Conservation (phyloP, 1,284 basidiomycete genomes). For the Papiliotrema laurentii region DNA sequence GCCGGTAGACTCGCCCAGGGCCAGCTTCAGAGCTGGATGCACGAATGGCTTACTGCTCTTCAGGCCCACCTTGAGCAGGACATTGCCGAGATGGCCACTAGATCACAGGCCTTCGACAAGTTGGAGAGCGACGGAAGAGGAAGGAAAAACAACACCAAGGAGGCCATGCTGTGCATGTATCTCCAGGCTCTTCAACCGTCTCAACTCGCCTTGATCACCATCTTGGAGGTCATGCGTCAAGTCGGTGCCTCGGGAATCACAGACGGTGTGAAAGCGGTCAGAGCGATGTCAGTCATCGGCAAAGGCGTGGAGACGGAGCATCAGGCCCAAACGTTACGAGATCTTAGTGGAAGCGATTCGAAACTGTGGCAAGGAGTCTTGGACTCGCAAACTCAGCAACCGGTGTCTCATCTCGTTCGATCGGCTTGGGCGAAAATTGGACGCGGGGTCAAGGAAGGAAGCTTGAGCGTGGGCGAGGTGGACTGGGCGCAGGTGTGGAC, state of each 20-base stretch:
- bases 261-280: conserved; percentile 86
- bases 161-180: conserved; percentile 52
- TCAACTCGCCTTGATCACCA: conserved; percentile 81
- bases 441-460: conserved; percentile 54
- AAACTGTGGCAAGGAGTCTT: conserved; percentile 30
- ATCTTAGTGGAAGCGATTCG: conserved; percentile 46
- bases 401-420: conserved; percentile 20
- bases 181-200: conserved; percentile 69
- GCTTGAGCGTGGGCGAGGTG: conserved; percentile 53
- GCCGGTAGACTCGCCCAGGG: conserved; percentile 23
- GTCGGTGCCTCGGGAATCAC: conserved; percentile 69
- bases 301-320: conserved; percentile 83
- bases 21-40: conserved; percentile 76
- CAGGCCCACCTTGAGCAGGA: conserved; percentile 56
- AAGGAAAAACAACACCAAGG: conserved; percentile 12
- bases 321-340: conserved; percentile 73
- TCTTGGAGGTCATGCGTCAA: conserved; percentile 84
- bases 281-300: conserved; percentile 77
- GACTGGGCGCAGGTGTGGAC: conserved; percentile 64
- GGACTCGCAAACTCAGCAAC: conserved; percentile 34
- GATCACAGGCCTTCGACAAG: conserved; percentile 33
- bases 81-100: conserved; percentile 53
- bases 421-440: conserved; percentile 40
- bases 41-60: conserved; percentile 74
- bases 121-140: background rate